Base-by-base conservation (phyloP, 106 monocot genomes). In the Alisma plantagoaquatica region DNA sequence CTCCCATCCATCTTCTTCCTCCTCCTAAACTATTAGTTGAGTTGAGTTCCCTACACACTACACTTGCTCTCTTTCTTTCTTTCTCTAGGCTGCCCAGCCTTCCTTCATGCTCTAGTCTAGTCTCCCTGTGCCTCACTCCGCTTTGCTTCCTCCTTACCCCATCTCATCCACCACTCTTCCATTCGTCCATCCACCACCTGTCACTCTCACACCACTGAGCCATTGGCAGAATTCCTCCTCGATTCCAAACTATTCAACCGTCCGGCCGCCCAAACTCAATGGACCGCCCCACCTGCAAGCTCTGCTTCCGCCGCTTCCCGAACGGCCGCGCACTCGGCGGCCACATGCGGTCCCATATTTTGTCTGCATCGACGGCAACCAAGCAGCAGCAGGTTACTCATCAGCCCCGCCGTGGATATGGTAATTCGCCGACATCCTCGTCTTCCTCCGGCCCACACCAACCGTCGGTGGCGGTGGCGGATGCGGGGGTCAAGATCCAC, bases 261-360 rank as follows among this genome's bases (percentile, higher is more conserved):
- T n/a, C n/a, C n/a, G n/a, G n/a, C n/a, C n/a, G n/a, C 24, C 15
- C 46, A 35, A 10, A 10, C 14, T 19, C 20, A 31, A 75, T 78
- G 77, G 78, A 87, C 42, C 78, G 57, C 62, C 75, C 72, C 53
- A 56, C 75, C 43, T 86, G 85, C 73, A 76, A 77, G 73, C 70
- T 86, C 51, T 80, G 80, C 70, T 71, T 54, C 63, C 74, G 77
- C 44, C 49, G 70, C 41, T 83, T 83, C 77, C 28, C 66, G 43
- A 78, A 64, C 35, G 83, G 83, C 33, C 61, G 83, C 9, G 74
- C 83, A 2, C 70, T 83, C n/a, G 83, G 78, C 24, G 83, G 83
- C 27, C 83, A 83, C 59, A 83, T 86, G 86, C 80, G 80, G n/a
- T 86, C 80, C 33, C 86, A 80, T 32, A 56, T 74, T 32, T 30